phyloP scores from a whole-genome alignment of 345 rosid genomes.

The Cardamine occulta region DNA sequence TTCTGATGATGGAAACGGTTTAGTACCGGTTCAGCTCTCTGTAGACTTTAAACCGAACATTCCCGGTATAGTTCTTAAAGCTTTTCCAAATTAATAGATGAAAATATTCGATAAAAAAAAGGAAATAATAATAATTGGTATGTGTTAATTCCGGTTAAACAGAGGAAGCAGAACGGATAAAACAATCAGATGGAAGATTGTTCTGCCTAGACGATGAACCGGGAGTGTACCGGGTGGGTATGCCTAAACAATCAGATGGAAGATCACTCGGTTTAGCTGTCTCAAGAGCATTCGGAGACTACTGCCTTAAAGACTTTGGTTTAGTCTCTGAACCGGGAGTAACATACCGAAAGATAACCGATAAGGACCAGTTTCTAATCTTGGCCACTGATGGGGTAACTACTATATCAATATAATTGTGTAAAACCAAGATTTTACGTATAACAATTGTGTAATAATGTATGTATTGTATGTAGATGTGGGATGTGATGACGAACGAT shows the following conservation, averaged over 20 bases:
- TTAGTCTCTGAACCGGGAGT: slow-evolving; percentile 79
- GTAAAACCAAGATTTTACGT: background rate
- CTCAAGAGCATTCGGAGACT: slow-evolving; percentile 87
- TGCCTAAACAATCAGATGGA: slow-evolving; percentile 51
- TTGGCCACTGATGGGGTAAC: slow-evolving; percentile 87
- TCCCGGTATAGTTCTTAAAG: slow-evolving; percentile 53
- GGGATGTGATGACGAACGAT: slow-evolving; percentile 82
- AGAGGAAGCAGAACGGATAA: slow-evolving; percentile 90
- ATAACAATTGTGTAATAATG: background rate
- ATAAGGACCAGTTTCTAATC: slow-evolving; percentile 71
- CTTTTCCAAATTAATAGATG: background rate
- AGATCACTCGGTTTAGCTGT: slow-evolving; percentile 70
- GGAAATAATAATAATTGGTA: background rate
- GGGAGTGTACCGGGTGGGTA: slow-evolving; percentile 77
- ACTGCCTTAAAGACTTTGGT: slow-evolving; percentile 84
- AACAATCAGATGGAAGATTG: slow-evolving; percentile 63
- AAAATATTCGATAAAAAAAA: background rate
- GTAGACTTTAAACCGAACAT: slow-evolving; percentile 85
- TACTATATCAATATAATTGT: slow-evolving; percentile 13
- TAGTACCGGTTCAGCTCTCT: slow-evolving; percentile 78
- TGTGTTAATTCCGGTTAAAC: slow-evolving; percentile 33
- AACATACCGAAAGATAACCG: slow-evolving; percentile 57
- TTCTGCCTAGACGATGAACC: slow-evolving; percentile 78
- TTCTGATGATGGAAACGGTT: slow-evolving; percentile 54
- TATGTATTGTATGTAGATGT: slow-evolving; percentile 52